Conservation (phyloP, 139 green algal species). For the Chlamydomonas asymmetrica region DNA sequence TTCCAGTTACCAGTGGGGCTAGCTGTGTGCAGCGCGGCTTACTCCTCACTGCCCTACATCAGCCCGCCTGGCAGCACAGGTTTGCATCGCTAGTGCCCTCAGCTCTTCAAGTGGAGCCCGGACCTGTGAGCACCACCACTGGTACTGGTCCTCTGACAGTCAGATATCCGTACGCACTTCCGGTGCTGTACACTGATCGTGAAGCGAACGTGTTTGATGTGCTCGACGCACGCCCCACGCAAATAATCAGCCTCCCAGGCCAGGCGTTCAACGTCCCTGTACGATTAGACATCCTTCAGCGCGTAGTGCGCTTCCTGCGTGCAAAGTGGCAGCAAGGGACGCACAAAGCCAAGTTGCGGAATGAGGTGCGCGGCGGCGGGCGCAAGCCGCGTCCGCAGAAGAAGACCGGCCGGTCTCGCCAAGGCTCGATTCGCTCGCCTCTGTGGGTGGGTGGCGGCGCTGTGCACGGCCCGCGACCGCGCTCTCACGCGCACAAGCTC, state of each 20-base stretch:
- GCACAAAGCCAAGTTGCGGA: slow-evolving; percentile 68
- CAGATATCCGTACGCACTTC: slow-evolving; percentile 27
- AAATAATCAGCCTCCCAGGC: slow-evolving; percentile 34
- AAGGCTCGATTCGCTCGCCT: slow-evolving; percentile 77
- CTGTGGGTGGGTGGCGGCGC: slow-evolving; percentile 82
- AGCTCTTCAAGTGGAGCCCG: too few species aligned
- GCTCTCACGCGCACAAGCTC: slow-evolving; percentile 76
- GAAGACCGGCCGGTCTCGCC: slow-evolving; percentile 85
- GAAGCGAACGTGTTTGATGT: slow-evolving; percentile 32
- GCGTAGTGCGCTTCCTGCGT: slow-evolving; percentile 86
- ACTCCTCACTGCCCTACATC: too few species aligned
- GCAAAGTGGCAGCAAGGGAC: slow-evolving; percentile 87
- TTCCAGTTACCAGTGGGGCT: too few species aligned
- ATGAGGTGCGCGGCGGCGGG: slow-evolving; percentile 88
- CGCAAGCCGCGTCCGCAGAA: slow-evolving; percentile 97
- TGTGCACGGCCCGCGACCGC: slow-evolving; percentile 71
- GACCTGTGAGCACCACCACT: too few species aligned
- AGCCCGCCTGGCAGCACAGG: too few species aligned
- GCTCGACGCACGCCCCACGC: slow-evolving; percentile 26
- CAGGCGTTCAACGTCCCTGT: slow-evolving; percentile 63
- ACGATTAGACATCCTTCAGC: slow-evolving; percentile 85
- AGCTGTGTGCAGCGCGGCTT: too few species aligned
- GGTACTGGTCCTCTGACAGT: slow-evolving; percentile 23
- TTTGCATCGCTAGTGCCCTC: too few species aligned
- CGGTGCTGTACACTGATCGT: slow-evolving; percentile 23